Base-by-base conservation (phyloP, 1,139 yeast species). In the Entelexis sorbosivorans region DNA sequence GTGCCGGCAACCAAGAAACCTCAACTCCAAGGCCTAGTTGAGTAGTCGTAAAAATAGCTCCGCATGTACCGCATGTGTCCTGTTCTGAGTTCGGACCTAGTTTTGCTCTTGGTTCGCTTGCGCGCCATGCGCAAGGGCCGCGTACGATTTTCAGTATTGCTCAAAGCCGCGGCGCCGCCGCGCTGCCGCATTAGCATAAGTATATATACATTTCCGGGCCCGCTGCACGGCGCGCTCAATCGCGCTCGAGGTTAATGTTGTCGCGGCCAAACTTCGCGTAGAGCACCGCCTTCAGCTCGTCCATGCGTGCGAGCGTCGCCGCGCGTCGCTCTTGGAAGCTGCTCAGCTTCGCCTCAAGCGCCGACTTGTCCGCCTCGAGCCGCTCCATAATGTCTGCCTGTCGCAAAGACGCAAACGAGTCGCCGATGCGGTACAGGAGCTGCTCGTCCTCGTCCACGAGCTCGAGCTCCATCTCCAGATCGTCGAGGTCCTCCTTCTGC, bases 201-300 rank as follows among this genome's bases (percentile, higher is more conserved):
- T 11, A 28, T 28, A 28, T 28, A 28, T 28, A 28, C 31, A 28
- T 22, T 22, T 6, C 6, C 24, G 6, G 24, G 6, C 6, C 24
- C 24, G 24, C 6, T 22, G 24, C 24, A 22, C 24, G 4, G 11
- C 6, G 13, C 26, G 40, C 19, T 36, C 40, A 36, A 36, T 36
- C 55, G 11, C 61, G 49, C 54, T 91, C 98, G 48, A 91, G 72
- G 64, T 89, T 89, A 64, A 91, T 91, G 31, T 39, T 53, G 56
- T 88, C 81, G 59, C 78, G 78, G 36, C 98, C 98, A 64, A 91
- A 91, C 66, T 86, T 88, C 17, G 87, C 86, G 63, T 91, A 91
- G 54, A 91, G 71, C n/a, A 72, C 73, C 33, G 77, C 74, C 69
- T 89, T 91, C 60, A 89, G 74, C 35, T 67, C 74, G 10, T 66